These are phyloP conservation scores for Skeletonema costatum DNA, from an alignment of 108 stramenopile genomes.

Conservation along the genomic window DNA sequence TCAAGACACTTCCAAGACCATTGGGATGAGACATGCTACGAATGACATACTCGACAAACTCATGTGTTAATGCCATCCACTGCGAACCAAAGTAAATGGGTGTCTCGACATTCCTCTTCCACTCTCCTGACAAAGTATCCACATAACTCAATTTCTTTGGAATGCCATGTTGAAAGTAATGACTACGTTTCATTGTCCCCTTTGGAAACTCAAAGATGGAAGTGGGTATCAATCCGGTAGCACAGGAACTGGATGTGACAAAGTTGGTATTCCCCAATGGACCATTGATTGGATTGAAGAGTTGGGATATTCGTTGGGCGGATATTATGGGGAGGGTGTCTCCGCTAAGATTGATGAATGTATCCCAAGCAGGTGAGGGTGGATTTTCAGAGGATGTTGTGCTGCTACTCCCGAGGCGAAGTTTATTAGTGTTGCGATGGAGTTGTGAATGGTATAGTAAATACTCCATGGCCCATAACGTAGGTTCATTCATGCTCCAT, in stretches of 20 bases:
- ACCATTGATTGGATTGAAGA: constrained; percentile 52
- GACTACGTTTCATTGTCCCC: constrained; percentile 83
- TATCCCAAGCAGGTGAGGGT: constrained; percentile 66
- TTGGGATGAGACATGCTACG: constrained; percentile 55
- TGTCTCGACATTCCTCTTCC: constrained; percentile 33
- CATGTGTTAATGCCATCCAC: constrained; percentile 81
- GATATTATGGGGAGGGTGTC: constrained; percentile 82
- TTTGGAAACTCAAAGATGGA: constrained; percentile 70
- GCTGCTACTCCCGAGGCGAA: background rate
- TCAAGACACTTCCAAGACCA: constrained; percentile 62
- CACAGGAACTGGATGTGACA: constrained; percentile 79
- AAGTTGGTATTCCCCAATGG: constrained; percentile 75
- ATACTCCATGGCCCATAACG: constrained; percentile 79
- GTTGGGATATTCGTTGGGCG: constrained; percentile 49
- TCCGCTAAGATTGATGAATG: constrained; percentile 83
- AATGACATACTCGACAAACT: constrained; percentile 69
- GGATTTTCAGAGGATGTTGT: constrained; percentile 3
- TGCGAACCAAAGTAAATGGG: constrained; percentile 86
- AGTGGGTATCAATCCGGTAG: constrained; percentile 82
- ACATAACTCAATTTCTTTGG: constrained; percentile 44
- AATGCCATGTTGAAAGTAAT: constrained; percentile 65
- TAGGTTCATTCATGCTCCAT: constrained; percentile 91
- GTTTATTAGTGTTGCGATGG: background rate
- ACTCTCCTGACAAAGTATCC: constrained; percentile 48
- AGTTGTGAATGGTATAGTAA: constrained; percentile 23